Conservation (phyloP, 257 asterid genomes). For the Solanum piurae region DNA sequence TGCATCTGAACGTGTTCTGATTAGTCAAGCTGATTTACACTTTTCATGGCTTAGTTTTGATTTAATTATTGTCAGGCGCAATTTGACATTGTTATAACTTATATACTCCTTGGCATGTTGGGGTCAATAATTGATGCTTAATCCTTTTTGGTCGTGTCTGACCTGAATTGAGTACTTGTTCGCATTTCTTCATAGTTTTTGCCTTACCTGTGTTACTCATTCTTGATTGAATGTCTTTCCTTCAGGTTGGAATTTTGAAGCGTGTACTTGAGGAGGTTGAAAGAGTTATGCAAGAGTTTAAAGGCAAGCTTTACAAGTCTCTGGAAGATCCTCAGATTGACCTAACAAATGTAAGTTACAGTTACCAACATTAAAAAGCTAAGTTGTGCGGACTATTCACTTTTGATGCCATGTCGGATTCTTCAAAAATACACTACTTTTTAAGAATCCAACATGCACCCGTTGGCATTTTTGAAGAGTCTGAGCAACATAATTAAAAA, state of each 20-base stretch:
- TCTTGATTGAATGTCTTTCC: constrained; percentile 1
- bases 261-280: constrained; percentile 97
- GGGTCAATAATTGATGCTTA: neutral
- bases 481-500: neutral
- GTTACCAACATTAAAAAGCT: neutral
- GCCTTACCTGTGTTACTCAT: neutral
- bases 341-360: constrained; percentile 59
- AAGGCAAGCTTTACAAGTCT: constrained; percentile 88
- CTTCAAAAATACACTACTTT: neutral
- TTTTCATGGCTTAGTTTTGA: neutral
- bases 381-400: neutral
- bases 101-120: neutral
- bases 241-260: constrained; percentile 86
- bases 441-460: neutral
- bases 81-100: neutral
- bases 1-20: neutral
- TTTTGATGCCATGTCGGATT: neutral
- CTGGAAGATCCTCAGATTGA: constrained; percentile 95
- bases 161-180: neutral
- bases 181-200: neutral
- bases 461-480: neutral
- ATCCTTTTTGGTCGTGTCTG: neutral
- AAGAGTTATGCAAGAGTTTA: constrained; percentile 90
- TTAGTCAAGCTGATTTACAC: neutral
- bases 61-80: neutral